phyloP scores from a whole-genome alignment of 2,329 filamentous ascomycete species.

The Cladosporium sp. region DNA sequence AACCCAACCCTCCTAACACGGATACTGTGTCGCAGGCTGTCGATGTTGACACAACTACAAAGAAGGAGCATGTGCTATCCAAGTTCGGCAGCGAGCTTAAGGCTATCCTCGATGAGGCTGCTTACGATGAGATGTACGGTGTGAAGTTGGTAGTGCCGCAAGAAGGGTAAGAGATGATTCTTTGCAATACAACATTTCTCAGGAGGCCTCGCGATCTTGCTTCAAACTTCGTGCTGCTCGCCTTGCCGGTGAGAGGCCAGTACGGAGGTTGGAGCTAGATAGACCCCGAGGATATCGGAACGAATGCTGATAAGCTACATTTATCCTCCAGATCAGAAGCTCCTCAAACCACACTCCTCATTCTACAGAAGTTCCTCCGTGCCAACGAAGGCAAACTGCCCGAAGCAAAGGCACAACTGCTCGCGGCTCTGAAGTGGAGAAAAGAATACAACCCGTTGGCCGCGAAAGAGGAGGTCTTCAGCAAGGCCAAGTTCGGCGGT shows the following conservation, averaged over 20 bases:
- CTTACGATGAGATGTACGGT: conserved; percentile 83
- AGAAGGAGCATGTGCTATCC: conserved; percentile 29
- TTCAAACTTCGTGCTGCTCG: too few relatives aligned
- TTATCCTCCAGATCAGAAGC: conserved; percentile 28
- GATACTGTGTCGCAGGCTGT: not conserved
- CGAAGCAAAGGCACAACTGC: conserved; percentile 76
- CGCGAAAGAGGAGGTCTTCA: conserved; percentile 63
- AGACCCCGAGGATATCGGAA: not conserved
- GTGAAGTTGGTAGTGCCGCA: conserved; percentile 58
- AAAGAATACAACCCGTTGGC: conserved; percentile 72
- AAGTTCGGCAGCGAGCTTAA: conserved; percentile 60
- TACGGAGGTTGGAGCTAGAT: too few relatives aligned
- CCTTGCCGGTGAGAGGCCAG: too few relatives aligned
- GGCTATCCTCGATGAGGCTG: conserved; percentile 58
- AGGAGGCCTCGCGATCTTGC: too few relatives aligned
- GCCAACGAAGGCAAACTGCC: conserved; percentile 78
- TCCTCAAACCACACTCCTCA: conserved; percentile 75
- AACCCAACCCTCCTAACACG: not conserved
- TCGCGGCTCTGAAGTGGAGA: conserved; percentile 79
- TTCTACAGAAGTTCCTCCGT: conserved; percentile 90
- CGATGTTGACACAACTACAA: conserved; percentile 15
- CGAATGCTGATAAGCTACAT: conserved; percentile 20
- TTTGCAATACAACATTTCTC: too few relatives aligned
- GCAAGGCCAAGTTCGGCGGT: conserved; percentile 69
- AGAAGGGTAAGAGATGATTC: conserved; percentile 28